Base-by-base conservation (phyloP, 208 protist genomes). In the Leishmania major region DNA sequence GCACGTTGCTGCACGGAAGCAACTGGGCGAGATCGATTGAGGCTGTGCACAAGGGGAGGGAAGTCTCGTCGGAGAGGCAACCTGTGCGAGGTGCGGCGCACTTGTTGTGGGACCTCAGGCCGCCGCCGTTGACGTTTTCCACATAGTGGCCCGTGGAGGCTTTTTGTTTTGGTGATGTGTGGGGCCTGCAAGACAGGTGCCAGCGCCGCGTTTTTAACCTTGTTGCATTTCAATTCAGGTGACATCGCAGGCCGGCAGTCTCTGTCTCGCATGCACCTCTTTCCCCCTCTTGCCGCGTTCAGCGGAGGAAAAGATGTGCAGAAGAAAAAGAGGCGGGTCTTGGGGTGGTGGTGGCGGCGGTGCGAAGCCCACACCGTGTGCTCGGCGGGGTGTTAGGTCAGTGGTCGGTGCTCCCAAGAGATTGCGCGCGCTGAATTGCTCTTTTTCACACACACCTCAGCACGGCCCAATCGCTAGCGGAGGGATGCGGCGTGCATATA, bases 1-100 rank as follows among this genome's bases (percentile, higher is more conserved):
- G 13, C 89, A 91, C 66, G 77, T 83, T 5, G 92, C 94, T 0
- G 94, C 94, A 2, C 86, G 87, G 76, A 94, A 95, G 79, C 94
- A 98, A 83, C 86, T 98, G 2, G 81, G 88, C 43, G 95, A 98
- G 64, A 80, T 92, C 0, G 55, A 70, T 8, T 87, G 37, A 84
- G 28, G 40, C 22, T 53, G 43, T 10, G 22, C 25, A 35, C 15
- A 5, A 17, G 25, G 45, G 45, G 45, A 28, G 25, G 45, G 25
- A 4, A 1, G 70, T 55, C 8, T 1, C 3, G 15, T 47, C 11
- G n/a, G 45, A 37, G 3, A 2, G 70, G 70, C 45, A 0, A 37
- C 22, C n/a, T 3, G 43, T 8, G 43, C 0, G 22, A 6, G 45
- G 45, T 35, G 70, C 2, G 8, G 43, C 45, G 25, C 25, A 74